Base-by-base conservation (phyloP, 305 asterid species). In the Ajuga reptans region DNA sequence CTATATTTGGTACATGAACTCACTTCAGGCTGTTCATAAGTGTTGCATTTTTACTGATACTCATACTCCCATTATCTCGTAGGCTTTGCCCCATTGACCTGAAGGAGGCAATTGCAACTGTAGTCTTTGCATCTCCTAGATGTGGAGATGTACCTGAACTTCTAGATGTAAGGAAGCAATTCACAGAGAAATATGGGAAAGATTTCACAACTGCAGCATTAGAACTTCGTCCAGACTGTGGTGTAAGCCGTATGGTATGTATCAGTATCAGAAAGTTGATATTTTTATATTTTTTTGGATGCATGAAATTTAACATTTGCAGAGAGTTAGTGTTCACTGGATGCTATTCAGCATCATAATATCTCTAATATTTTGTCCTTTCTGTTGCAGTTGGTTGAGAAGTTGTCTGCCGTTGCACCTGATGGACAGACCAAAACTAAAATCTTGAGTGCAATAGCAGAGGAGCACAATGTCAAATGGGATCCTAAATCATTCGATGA, bases 81-180 rank as follows among this genome's bases (percentile, higher is more conserved):
- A 92, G 97, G 85, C 81, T 17, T 77, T 88, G 96, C 80, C 98
- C 98, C 79, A 81, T 82, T 66, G 98, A 92, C 84, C 80, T 90
- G 79, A 89, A 90, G 85, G 98, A 92, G 84, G 97, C 97, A 66
- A 66, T 92, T 77, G 53, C 98, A 8, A 86, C 96, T 67, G 66
- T 90, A 68, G 66, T 88, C 51, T 92, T 83, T 78, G 97, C 98
- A 50, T 81, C 98, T 66, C 95, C 87, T 34, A 86, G 98, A 79
- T 89, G 96, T 75, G 96, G 96, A 70, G 98, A 92, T 70, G 79
- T 92, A 75, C 86, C 91, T 15, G 98, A 92, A 75, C 97, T 92
- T 79, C 18, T 60, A 64, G 96, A 92, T 51, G 80, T 77, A 9
- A 82, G 73, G 82, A 92, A 92, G 81, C 95, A 86, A 9, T 79